Base-by-base conservation (phyloP, 495 filamentous ascomycete genomes). In the Aspergillus sclerotioniger region DNA sequence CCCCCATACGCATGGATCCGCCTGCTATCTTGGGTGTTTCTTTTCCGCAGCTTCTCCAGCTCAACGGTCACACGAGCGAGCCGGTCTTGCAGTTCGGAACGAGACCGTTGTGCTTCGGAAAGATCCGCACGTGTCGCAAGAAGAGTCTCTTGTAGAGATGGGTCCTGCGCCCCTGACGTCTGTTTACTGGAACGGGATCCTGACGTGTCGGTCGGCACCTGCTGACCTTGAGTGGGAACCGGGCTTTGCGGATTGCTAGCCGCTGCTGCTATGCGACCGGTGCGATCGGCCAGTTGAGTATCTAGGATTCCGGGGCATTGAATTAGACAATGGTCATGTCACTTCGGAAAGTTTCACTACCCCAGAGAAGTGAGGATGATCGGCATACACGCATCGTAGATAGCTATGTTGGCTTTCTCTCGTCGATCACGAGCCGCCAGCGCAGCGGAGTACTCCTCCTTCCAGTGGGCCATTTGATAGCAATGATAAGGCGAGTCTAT, bases 101-200 rank as follows among this genome's bases (percentile, higher is more conserved):
- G 85, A 13, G 85, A 84, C 32, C 88, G 86, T 49, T 92, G 83
- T n/a, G 90, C 88, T 69, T 87, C 87, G 8, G 83, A 78, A 3
- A 93, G 75, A 28, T 93, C 88, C 39, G 82, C 69, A 13, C 83
- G 77, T 1, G 87, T 72, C 37, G 80, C 76, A 16, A 80, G 70
- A 7, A 82, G 62, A 41, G 72, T 60, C 8, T 80, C 76, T 55
- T 69, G 60, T 45, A 64, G 53, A 10, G 61, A 64, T n/a, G 56
- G 46, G 9, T 51, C 66, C 20, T 63, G 57, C 31, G 68, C 65
- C 19, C 21, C 39, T 46, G 56, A 39, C 20, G 59, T 47, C 49
- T 65, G 64, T 53, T 67, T 68, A 20, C 69, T 74, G 51, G 68
- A 45, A 16, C 66, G 29, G 28, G 60, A 37, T 21, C 60, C 33